Evolutionary conservation across 176 grass and related monocot genomes (phyloP).

Genomic region (Ananas comosus): DNA sequence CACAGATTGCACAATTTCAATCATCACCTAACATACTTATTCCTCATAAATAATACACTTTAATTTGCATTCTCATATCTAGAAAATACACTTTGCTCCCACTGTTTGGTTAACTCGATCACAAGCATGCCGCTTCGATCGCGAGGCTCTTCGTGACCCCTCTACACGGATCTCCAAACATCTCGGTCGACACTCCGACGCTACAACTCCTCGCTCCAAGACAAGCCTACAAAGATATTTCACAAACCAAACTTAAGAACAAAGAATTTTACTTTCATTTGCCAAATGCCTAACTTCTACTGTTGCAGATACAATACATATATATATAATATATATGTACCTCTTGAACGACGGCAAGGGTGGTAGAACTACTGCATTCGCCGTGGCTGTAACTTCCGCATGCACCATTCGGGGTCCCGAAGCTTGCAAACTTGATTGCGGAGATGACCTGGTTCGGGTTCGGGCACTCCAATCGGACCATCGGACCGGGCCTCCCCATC

Average conservation of each 20-base stretch:
- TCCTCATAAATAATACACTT: no score
- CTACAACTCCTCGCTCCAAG: conserved; percentile 61
- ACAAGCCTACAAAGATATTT: conserved; percentile 47
- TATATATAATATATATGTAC: conserved; percentile 19
- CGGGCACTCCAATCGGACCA: conserved; percentile 63
- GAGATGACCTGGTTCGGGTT: conserved; percentile 57
- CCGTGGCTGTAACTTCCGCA: conserved; percentile 75
- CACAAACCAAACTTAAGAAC: neutral
- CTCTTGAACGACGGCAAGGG: conserved; percentile 68
- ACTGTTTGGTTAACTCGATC: conserved; percentile 1
- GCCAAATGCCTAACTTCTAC: neutral
- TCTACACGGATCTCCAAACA: conserved; percentile 81
- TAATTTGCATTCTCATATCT: no score
- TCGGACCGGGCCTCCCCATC: conserved; percentile 34
- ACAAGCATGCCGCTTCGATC: conserved; percentile 88
- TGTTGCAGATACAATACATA: no score
- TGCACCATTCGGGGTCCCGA: conserved; percentile 69
- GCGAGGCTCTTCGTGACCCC: conserved; percentile 70
- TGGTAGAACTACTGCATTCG: conserved; percentile 59
- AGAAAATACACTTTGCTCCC: no score
- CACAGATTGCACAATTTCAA: no score
- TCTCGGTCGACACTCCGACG: conserved; percentile 48
- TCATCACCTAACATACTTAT: no score
- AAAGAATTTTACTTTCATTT: neutral
- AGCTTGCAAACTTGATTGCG: conserved; percentile 85